Evolutionary conservation across 192 early-diverging fungal species (phyloP), one percentile per base, ranked within the genome.

Genomic region (Physocladia obscura): DNA sequence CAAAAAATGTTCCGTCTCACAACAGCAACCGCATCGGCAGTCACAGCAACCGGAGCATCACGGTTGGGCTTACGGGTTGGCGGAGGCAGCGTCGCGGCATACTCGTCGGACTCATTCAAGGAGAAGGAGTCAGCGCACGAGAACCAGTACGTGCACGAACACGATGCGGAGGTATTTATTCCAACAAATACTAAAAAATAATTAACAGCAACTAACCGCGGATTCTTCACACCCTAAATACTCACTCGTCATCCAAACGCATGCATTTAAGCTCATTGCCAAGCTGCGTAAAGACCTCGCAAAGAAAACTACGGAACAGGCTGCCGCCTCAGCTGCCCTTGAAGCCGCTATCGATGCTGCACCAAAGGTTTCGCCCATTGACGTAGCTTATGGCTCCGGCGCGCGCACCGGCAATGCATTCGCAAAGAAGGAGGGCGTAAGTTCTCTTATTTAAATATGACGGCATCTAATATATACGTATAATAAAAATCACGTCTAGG

Each of bases 331-430:
- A 8, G 65, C 52, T 29, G 65, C 65, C 38, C 65, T 68, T 26
- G 65, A 68, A 22, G 65, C 65, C 34, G 65, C 62, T 19, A 65
- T 65, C 26, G 62, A 65, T 31, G 49, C 62, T 36, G 62, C 62
- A 5, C 49, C 47, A 36, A 68, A 68, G 54, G 51, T 54, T 13
- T 39, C 29, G 31, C 65, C 65, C 49, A 57, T 68, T 52, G 65
- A 68, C 29, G 40, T 44, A 13, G 52, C 51, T 19, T 5, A 30
- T 11, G 50, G 52, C 36, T 13, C 39, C 21, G 34, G 40, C 27
- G 17, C n/a, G 3, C 22, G 11, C 19, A 3, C 29, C 36, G 13
- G 4, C 4, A 21, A 5, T 15, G 51, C 52, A 22, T 68, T 68
- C 39, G 19, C 6, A 1, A 68, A 68, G 37, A 68, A 68, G 54